These are phyloP conservation scores for Trichoderma arundinaceum DNA, from an alignment of 2,329 filamentous ascomycete genomes.

Conservation along the genomic window DNA sequence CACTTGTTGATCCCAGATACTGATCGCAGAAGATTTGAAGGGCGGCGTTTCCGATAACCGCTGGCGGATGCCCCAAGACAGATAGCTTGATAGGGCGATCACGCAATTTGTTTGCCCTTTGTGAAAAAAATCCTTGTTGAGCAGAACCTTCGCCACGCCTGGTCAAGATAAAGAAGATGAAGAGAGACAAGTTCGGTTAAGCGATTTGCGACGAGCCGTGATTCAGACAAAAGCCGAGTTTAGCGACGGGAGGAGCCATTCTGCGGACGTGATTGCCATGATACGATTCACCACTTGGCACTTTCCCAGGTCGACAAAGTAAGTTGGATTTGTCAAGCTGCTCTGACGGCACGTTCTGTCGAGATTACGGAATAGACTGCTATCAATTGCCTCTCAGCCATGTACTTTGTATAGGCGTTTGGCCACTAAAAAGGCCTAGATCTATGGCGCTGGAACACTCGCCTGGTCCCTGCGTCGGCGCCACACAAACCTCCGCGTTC, in stretches of 20 bases:
- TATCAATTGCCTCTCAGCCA: slow-evolving; percentile 15
- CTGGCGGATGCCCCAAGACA: not conserved
- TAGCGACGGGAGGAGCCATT: slow-evolving; percentile 9
- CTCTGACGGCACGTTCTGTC: not conserved
- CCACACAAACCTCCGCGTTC: slow-evolving; percentile 18
- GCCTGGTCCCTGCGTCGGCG: slow-evolving; percentile 26
- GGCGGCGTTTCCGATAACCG: slow-evolving; percentile 4
- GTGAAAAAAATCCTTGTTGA: slow-evolving; percentile 11
- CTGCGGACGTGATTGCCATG: slow-evolving; percentile 15
- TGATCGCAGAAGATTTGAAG: not conserved
- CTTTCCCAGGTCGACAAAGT: not conserved
- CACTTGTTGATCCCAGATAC: not conserved
- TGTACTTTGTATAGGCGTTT: not conserved
- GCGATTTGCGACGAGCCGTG: not conserved
- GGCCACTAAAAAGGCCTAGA: slow-evolving; percentile 20
- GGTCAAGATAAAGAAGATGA: not conserved
- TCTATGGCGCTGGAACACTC: not conserved
- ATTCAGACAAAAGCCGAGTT: not conserved
- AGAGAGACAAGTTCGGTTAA: not conserved
- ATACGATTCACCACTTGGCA: not conserved
- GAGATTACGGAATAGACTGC: slow-evolving; percentile 4
- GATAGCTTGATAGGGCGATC: slow-evolving; percentile 13
- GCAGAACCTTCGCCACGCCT: not conserved
- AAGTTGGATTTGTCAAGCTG: slow-evolving; percentile 18
- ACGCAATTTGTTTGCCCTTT: slow-evolving; percentile 23